phyloP scores from a whole-genome alignment of 129 eudicot species.

The Arctium minus region DNA sequence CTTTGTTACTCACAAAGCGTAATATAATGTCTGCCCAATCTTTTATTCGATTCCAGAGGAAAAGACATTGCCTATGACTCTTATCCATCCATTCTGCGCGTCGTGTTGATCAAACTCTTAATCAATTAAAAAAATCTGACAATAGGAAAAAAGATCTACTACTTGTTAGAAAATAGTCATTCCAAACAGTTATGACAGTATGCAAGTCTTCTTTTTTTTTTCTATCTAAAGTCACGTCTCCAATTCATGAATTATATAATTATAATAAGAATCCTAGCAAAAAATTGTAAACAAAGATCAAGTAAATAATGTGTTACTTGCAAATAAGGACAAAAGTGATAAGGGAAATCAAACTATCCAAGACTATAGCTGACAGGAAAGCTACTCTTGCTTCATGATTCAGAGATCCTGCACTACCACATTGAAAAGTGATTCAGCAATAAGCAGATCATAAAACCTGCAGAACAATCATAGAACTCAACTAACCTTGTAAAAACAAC shows the following conservation, averaged over 20 bases:
- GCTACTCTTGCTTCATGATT: slow-evolving; percentile 90
- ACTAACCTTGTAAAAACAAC: neutral
- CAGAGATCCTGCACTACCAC: slow-evolving; percentile 67
- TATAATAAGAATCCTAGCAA: neutral
- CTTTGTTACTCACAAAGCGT: slow-evolving; percentile 52
- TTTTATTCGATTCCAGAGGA: slow-evolving; percentile 88
- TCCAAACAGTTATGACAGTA: too few relatives aligned
- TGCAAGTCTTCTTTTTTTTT: too few relatives aligned
- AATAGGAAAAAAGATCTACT: neutral
- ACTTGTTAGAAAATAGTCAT: too few relatives aligned
- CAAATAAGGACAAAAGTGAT: neutral
- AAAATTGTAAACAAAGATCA: neutral
- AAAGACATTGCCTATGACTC: slow-evolving; percentile 68
- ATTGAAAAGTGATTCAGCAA: neutral
- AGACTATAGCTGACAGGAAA: slow-evolving; percentile 48
- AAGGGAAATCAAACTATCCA: too few relatives aligned
- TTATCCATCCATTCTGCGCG: slow-evolving; percentile 97
- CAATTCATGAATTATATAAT: neutral
- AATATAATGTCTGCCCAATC: slow-evolving; percentile 88
- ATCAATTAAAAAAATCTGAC: neutral
- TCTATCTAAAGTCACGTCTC: too few relatives aligned
- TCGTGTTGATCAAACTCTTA: slow-evolving; percentile 36
- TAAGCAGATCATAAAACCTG: neutral
- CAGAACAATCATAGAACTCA: neutral
- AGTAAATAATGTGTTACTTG: neutral